These are phyloP conservation scores for Thelonectria olida DNA, from an alignment of 2,329 filamentous ascomycete species.

Conservation along the genomic window DNA sequence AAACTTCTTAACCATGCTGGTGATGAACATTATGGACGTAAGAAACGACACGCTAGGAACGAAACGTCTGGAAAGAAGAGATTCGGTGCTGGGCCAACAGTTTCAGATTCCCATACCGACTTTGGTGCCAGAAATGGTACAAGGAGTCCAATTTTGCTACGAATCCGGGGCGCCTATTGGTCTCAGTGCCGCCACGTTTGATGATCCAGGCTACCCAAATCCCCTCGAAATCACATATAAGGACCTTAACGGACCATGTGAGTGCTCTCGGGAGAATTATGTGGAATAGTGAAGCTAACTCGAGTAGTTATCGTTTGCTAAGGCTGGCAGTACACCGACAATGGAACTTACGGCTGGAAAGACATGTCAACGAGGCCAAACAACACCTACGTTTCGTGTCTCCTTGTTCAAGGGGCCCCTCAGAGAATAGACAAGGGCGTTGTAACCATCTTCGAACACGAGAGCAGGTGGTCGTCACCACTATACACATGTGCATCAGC, in stretches of 20 bases:
- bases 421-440: conserved; percentile 45
- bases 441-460: conserved; percentile 49
- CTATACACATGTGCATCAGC: conserved; percentile 55
- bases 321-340: conserved; percentile 3
- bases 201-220: conserved; percentile 3
- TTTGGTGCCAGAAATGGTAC: neutral
- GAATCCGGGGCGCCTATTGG: conserved; percentile 19
- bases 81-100: conserved; percentile 16
- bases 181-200: neutral
- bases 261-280: neutral
- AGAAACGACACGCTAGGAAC: conserved; percentile 13
- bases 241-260: conserved; percentile 7
- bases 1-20: conserved; percentile 51
- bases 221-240: conserved; percentile 13
- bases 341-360: neutral
- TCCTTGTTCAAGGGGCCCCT: conserved; percentile 50
- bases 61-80: conserved; percentile 21
- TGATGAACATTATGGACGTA: conserved; percentile 49
- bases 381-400: conserved; percentile 27
- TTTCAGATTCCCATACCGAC: conserved; percentile 24
- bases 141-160: conserved; percentile 7
- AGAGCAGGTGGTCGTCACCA: conserved; percentile 52
- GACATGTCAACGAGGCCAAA: conserved; percentile 16
- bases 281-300: neutral
- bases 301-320: neutral